Conservation (phyloP, 164 flowering plant species). For the Kingdonia uniflora region DNA sequence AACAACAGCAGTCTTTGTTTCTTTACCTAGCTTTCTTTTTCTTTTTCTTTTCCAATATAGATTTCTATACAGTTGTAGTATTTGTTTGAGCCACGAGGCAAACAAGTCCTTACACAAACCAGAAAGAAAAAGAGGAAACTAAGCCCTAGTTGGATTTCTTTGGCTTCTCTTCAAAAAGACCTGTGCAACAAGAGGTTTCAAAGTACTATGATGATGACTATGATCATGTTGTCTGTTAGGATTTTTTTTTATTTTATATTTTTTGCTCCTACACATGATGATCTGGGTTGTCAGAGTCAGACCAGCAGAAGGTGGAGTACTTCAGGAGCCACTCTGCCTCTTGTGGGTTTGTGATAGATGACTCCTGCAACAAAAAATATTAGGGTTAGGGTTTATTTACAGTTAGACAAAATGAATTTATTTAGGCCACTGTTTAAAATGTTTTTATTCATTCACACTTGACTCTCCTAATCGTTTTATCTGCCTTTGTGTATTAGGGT, state of each 20-base stretch:
- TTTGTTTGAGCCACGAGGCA: too few species aligned
- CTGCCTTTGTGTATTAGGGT: too few species aligned
- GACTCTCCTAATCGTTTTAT: too few species aligned
- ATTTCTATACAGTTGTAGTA: conserved; percentile 16
- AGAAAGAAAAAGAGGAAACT: not conserved
- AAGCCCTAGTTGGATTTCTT: not conserved
- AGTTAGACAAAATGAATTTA: too few species aligned
- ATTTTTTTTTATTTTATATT: not conserved
- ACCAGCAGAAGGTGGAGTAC: conserved; percentile 69
- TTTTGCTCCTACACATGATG: conserved; percentile 40
- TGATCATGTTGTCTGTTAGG: conserved; percentile 6
- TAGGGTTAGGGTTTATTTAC: conserved; percentile 2
- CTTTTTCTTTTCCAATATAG: conserved; percentile 3
- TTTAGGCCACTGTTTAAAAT: too few species aligned
- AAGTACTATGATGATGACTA: conserved; percentile 18
- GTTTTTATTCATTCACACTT: too few species aligned
- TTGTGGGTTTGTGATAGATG: conserved; percentile 42
- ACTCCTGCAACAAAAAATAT: conserved; percentile 5
- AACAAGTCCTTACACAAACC: not conserved
- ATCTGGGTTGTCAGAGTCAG: conserved; percentile 84
- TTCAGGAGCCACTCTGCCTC: conserved; percentile 52
- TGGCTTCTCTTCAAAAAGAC: conserved; percentile 3
- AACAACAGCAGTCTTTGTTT: conserved; percentile 9
- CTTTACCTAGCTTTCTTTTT: conserved; percentile 25
- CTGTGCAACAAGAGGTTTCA: not conserved